Percentiles rank a stretch among this genome's conserved stretches.
Conservation (phyloP, 2,329 filamentous ascomycete genomes). For the Fulvia fulva region DNA sequence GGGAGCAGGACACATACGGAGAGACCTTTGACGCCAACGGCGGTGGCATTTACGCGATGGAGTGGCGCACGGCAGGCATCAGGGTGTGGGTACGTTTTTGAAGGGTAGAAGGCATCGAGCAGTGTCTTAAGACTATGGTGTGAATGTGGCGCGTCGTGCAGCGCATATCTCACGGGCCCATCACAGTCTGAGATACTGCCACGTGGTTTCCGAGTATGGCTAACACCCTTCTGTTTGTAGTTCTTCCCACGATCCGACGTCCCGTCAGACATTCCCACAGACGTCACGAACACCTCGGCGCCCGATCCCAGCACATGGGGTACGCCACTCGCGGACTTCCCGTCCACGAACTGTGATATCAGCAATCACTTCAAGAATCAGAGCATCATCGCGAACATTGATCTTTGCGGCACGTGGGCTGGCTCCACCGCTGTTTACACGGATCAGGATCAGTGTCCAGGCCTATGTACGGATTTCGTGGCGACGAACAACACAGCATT, state of each 20-base stretch:
- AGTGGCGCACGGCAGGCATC: constrained; percentile 30
- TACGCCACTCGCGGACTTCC: constrained; percentile 61
- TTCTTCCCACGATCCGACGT: constrained; percentile 32
- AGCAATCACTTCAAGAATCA: constrained; percentile 35
- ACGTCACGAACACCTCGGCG: constrained; percentile 27
- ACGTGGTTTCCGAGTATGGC: too few species aligned
- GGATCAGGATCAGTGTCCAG: constrained; percentile 27
- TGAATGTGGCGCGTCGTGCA: too few species aligned
- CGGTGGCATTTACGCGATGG: constrained; percentile 34
- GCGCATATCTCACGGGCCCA: too few species aligned
- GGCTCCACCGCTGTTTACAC: constrained; percentile 29
- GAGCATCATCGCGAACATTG: constrained; percentile 36
- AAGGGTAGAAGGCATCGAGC: too few species aligned
- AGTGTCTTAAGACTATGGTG: too few species aligned
- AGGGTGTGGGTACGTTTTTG: too few species aligned
- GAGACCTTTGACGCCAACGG: constrained; percentile 29
- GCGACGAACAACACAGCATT: constrained; percentile 32
- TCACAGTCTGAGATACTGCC: too few species aligned
- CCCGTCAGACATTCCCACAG: constrained; percentile 38
- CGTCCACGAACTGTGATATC: constrained; percentile 34
- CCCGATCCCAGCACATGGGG: constrained; percentile 63
- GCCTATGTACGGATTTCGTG: constrained; percentile 30
- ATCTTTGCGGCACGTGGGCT: constrained; percentile 38
- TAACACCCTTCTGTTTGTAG: too few species aligned
- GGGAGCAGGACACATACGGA: constrained; percentile 28